Conservation (phyloP, 2,329 filamentous ascomycete species). For the Alternaria conjuncta region DNA sequence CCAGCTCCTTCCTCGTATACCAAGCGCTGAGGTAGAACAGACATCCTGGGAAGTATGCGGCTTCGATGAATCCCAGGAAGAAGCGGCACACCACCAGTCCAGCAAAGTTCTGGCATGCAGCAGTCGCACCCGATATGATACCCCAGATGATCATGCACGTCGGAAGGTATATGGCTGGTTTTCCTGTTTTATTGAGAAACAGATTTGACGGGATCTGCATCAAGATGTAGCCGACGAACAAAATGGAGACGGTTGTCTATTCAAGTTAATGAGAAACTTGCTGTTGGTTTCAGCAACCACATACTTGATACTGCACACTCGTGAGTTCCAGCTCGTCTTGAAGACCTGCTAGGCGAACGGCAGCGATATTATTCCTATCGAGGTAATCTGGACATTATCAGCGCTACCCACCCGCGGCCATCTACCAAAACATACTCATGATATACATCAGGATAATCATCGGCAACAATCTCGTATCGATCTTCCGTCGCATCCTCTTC, state of each 20-base stretch:
- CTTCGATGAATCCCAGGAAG: conserved; percentile 61
- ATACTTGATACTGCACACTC: conserved; percentile 67
- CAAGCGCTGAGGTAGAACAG: conserved; percentile 69
- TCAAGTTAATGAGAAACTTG: not conserved
- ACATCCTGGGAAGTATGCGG: conserved; percentile 62
- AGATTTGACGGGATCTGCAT: conserved; percentile 56
- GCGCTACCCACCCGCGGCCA: not conserved
- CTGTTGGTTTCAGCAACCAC: conserved; percentile 25
- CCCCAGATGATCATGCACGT: conserved; percentile 53
- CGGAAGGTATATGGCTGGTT: conserved; percentile 50
- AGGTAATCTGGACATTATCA: conserved; percentile 7
- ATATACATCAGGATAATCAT: conserved; percentile 78
- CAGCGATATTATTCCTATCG: conserved; percentile 72
- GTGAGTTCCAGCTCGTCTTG: conserved; percentile 65
- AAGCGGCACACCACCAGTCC: conserved; percentile 58
- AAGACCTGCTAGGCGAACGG: conserved; percentile 67
- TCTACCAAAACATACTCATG: conserved; percentile 66
- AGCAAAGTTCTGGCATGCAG: conserved; percentile 52
- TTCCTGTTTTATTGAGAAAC: conserved; percentile 51
- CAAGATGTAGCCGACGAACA: conserved; percentile 65
- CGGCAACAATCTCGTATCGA: conserved; percentile 71
- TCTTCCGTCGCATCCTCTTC: conserved; percentile 69
- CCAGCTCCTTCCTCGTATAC: conserved; percentile 74
- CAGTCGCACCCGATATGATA: conserved; percentile 48
- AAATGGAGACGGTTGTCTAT: conserved; percentile 55